Percentiles rank a stretch among this genome's conserved stretches.
Conservation (phyloP, 345 rosid species). For the Trapa incisa region DNA sequence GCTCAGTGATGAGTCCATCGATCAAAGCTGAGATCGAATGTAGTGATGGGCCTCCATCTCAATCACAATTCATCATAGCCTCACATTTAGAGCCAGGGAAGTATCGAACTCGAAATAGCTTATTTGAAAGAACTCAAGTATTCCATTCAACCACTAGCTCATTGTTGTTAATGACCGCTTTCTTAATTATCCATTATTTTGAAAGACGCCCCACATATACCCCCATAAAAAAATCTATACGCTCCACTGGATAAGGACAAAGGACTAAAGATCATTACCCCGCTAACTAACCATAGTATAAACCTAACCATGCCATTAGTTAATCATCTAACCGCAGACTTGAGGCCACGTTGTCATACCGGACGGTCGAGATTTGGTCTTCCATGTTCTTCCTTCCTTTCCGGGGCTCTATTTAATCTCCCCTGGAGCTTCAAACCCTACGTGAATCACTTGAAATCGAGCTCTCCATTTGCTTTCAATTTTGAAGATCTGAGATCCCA, state of each 20-base stretch:
- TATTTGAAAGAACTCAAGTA: too few species aligned
- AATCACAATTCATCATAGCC: too few species aligned
- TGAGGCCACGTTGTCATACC: not conserved
- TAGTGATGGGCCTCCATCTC: too few species aligned
- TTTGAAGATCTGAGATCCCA: not conserved
- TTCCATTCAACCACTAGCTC: too few species aligned
- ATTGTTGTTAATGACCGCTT: too few species aligned
- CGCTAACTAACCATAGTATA: conserved; percentile 4
- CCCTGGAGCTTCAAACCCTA: not conserved
- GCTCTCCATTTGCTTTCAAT: not conserved
- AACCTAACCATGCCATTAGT: conserved; percentile 14
- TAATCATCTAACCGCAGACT: conserved; percentile 8
- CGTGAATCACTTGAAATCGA: not conserved
- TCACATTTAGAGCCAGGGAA: too few species aligned
- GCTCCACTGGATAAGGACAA: not conserved
- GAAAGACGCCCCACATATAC: too few species aligned
- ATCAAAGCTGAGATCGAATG: too few species aligned
- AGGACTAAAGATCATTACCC: not conserved
- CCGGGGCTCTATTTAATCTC: not conserved
- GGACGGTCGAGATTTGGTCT: conserved; percentile 1
- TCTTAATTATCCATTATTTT: too few species aligned
- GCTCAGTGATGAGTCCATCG: too few species aligned
- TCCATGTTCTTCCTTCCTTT: not conserved
- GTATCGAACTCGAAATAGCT: too few species aligned
- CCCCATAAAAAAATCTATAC: not conserved